phyloP scores from a whole-genome alignment of 257 asterid genomes.

The Solanum chmielewskii region DNA sequence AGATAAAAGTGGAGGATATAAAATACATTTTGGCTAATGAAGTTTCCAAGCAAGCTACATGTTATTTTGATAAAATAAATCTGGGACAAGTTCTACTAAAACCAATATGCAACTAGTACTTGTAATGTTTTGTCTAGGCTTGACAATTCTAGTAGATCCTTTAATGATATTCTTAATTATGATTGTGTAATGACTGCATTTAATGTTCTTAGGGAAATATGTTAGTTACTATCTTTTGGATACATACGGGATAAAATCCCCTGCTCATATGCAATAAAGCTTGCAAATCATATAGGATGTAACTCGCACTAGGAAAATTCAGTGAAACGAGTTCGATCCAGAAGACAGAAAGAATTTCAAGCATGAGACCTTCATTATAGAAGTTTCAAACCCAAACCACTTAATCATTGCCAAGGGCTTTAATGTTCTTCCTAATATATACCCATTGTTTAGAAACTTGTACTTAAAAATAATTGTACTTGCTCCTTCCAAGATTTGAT shows the following conservation, averaged over 20 bases:
- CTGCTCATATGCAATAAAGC: background rate
- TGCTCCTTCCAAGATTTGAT: background rate
- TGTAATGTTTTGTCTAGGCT: background rate
- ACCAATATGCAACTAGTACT: background rate
- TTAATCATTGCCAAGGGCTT: no score
- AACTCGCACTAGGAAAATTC: no score
- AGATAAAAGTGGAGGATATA: background rate
- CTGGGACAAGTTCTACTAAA: background rate
- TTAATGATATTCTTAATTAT: background rate
- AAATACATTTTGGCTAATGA: background rate
- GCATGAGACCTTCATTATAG: background rate
- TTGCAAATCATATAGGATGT: no score
- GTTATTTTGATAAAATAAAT: background rate
- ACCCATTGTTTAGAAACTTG: background rate
- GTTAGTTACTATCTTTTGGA: accelerated
- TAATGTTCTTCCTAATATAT: background rate
- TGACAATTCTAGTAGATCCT: background rate
- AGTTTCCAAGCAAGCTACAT: background rate
- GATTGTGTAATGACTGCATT: background rate
- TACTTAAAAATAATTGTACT: background rate
- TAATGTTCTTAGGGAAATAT: background rate
- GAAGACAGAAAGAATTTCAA: background rate
- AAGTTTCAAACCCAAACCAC: background rate
- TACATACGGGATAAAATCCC: background rate
- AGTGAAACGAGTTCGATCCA: background rate